phyloP scores from a whole-genome alignment of 306 rosid genomes.

The Arachis stenosperma region DNA sequence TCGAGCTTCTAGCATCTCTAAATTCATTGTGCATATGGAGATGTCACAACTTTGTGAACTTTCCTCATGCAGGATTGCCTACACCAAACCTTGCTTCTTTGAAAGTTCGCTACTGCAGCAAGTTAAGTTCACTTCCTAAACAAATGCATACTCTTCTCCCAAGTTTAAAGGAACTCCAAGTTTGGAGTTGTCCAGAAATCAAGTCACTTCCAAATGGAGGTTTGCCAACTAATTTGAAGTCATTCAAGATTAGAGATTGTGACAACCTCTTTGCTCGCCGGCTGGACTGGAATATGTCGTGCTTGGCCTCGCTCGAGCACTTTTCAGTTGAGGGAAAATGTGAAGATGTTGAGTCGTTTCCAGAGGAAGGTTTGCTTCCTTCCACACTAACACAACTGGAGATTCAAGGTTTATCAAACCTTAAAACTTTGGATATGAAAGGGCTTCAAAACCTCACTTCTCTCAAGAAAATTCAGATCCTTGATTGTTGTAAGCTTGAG shows the following conservation, averaged over 20 bases:
- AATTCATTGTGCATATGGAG: not conserved
- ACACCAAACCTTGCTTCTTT: not conserved
- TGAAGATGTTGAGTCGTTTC: conserved; percentile 34
- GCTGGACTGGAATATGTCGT: not conserved
- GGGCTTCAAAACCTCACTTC: conserved; percentile 27
- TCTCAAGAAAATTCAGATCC: conserved; percentile 30
- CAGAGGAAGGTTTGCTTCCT: conserved; percentile 28
- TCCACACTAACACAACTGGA: conserved; percentile 10
- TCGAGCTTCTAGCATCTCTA: not conserved
- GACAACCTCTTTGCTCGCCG: not conserved
- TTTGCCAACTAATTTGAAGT: not conserved
- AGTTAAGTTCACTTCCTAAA: not conserved
- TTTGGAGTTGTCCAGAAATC: not conserved
- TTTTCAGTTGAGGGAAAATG: conserved; percentile 27
- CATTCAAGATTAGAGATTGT: not conserved
- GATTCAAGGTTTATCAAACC: conserved; percentile 25
- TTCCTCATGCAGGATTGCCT: not conserved
- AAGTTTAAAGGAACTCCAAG: not conserved
- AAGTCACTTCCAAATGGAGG: not conserved
- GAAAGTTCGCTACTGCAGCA: not conserved
- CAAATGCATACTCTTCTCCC: not conserved
- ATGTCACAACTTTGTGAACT: not conserved
- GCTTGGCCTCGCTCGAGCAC: conserved; percentile 25
- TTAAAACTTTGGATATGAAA: conserved; percentile 7
- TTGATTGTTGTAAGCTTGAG: conserved; percentile 34